Evolutionary conservation across 306 rosid species (phyloP).

Genomic region (Prunus mongolica): DNA sequence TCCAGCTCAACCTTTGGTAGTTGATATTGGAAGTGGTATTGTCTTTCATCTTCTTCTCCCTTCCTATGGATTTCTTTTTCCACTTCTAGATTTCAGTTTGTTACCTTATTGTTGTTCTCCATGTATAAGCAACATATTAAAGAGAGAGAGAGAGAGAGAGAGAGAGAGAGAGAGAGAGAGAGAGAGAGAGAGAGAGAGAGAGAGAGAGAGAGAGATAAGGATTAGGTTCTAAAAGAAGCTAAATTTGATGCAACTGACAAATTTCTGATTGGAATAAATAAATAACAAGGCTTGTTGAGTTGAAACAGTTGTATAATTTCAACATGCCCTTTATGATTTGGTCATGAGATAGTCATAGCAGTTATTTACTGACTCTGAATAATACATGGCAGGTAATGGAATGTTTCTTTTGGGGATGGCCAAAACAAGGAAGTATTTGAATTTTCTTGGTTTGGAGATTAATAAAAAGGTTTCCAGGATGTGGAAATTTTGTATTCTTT

Average conservation of each 20-base stretch:
- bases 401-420: conserved; percentile 84
- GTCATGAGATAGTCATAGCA: not conserved
- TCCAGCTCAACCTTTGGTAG: conserved; percentile 64
- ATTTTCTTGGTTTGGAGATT: conserved; percentile 90
- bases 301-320: not conserved
- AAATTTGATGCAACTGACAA: not conserved
- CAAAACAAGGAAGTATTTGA: conserved; percentile 58
- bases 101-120: not conserved
- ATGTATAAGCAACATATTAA: not conserved
- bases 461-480: conserved; percentile 64
- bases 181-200: not conserved
- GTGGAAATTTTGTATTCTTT: not conserved
- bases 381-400: conserved; percentile 71
- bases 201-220: not conserved
- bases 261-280: not conserved
- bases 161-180: not conserved
- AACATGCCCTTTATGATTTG: not conserved
- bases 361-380: conserved; percentile 16
- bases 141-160: not conserved
- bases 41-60: not conserved
- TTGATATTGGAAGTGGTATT: conserved; percentile 95
- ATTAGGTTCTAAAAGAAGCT: not conserved
- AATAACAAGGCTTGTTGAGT: not conserved
- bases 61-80: not conserved
- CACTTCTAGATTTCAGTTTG: not conserved